phyloP scores from a whole-genome alignment of 2,329 filamentous ascomycete species.

The Fusarium pseudograminearum region DNA sequence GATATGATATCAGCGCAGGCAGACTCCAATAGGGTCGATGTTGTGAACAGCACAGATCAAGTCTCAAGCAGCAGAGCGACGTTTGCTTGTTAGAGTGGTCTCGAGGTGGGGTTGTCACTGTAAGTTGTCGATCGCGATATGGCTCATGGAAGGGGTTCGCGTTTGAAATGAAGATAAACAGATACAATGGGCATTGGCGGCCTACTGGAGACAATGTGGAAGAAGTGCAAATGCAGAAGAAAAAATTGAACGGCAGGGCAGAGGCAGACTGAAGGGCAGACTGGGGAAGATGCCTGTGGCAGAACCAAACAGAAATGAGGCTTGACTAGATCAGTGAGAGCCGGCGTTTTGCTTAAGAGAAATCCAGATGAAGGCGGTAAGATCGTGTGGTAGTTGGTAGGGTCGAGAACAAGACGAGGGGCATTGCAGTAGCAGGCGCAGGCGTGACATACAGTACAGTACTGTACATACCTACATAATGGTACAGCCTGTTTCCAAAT shows the following conservation, averaged over 20 bases:
- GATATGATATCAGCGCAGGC: constrained; percentile 18
- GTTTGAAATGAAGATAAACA: constrained; percentile 30
- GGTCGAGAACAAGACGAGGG: constrained; percentile 37
- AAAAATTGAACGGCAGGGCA: constrained; percentile 15
- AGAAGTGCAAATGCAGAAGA: background rate
- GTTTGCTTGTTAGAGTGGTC: constrained; percentile 5
- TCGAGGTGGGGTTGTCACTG: constrained; percentile 20
- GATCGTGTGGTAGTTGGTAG: constrained; percentile 35
- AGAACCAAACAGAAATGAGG: constrained; percentile 44
- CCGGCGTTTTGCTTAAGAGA: constrained; percentile 35
- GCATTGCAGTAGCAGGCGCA: constrained; percentile 41
- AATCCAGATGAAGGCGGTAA: constrained; percentile 40
- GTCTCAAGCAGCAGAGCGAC: constrained; percentile 1
- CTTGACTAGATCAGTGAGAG: constrained; percentile 40
- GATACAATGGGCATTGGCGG: constrained; percentile 26
- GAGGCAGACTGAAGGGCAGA: constrained; percentile 41
- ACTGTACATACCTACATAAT: constrained; percentile 4
- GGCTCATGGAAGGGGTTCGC: constrained; percentile 25
- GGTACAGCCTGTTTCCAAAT: constrained; percentile 19
- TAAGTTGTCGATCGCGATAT: constrained; percentile 33
- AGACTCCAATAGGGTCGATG: constrained; percentile 13
- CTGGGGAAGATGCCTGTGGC: constrained; percentile 33
- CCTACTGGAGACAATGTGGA: constrained; percentile 2
- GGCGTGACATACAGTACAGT: constrained; percentile 41
- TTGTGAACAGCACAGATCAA: background rate